Percentiles rank a stretch among this genome's conserved stretches.
These are phyloP conservation scores for Sarcomyxa edulis DNA, from an alignment of 768 basidiomycete species.

Conservation along the genomic window DNA sequence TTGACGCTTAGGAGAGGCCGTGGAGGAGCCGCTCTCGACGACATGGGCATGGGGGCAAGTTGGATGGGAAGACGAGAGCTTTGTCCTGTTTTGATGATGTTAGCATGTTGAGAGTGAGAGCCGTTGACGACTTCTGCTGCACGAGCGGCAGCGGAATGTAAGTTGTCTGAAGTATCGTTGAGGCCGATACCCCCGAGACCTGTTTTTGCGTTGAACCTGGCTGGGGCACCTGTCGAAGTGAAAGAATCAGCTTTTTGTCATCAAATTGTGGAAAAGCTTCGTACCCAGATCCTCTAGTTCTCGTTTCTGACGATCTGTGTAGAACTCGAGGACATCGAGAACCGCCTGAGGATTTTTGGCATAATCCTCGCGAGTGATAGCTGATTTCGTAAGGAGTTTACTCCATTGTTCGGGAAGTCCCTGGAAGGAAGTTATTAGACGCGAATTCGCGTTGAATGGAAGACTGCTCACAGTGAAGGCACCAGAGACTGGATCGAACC, in stretches of 20 bases:
- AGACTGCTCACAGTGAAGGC: conserved; percentile 85
- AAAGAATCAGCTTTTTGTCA: no score
- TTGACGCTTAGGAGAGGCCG: conserved; percentile 56
- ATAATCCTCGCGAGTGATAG: conserved; percentile 97
- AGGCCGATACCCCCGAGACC: conserved; percentile 73
- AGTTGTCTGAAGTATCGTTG: conserved; percentile 23
- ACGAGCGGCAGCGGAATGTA: conserved; percentile 44
- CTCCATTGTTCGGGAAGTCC: conserved; percentile 98
- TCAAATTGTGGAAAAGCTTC: no score
- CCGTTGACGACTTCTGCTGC: conserved; percentile 64
- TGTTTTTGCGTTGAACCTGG: conserved; percentile 87
- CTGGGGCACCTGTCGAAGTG: conserved; percentile 48
- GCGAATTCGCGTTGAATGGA: conserved; percentile 3
- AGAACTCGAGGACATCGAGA: conserved; percentile 97
- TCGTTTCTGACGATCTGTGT: conserved; percentile 96
- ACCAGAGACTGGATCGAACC: conserved; percentile 90
- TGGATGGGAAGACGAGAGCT: no score
- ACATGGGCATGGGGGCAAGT: no score
- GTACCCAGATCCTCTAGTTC: conserved; percentile 61
- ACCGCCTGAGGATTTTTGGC: conserved; percentile 97
- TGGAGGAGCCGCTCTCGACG: conserved; percentile 65
- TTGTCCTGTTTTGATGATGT: conserved; percentile 8
- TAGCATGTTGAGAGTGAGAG: conserved; percentile 32
- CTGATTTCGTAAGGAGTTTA: conserved; percentile 92
- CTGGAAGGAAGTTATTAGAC: conserved; percentile 28